Conservation (phyloP, 73 alveolate genomes). For the Tetrahymena malaccensis region DNA sequence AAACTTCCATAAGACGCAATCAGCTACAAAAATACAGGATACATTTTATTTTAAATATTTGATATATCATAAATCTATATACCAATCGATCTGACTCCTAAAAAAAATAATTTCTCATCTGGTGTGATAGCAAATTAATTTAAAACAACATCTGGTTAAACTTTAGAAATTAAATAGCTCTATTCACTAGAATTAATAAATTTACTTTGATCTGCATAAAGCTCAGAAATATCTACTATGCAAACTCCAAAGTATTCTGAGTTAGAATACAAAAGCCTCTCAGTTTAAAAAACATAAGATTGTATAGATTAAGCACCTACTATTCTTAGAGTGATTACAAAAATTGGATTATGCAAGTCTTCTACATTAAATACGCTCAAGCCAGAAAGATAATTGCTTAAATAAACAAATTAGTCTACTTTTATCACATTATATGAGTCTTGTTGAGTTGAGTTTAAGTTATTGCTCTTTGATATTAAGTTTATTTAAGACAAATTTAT, state of each 20-base stretch:
- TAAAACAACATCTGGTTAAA: neutral
- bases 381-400: neutral
- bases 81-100: neutral
- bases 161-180: neutral
- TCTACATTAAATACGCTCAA: neutral
- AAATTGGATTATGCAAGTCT: neutral
- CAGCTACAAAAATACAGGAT: neutral
- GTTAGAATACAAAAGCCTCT: neutral
- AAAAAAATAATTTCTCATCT: neutral
- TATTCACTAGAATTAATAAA: neutral
- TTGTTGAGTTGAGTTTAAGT: neutral
- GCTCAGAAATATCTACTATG: neutral
- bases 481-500: neutral
- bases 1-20: neutral
- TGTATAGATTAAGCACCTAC: neutral
- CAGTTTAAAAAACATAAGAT: neutral
- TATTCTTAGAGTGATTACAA: neutral
- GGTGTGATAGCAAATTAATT: neutral
- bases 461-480: neutral
- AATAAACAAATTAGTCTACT: neutral
- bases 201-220: neutral
- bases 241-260: neutral
- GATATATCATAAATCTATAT: neutral
- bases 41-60: neutral
- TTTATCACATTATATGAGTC: neutral